A percentile compares a stretch with the other conserved stretches of the same genome.
Evolutionary conservation across 345 rosid genomes (phyloP).

Genomic region (Alliaria petiolata): DNA sequence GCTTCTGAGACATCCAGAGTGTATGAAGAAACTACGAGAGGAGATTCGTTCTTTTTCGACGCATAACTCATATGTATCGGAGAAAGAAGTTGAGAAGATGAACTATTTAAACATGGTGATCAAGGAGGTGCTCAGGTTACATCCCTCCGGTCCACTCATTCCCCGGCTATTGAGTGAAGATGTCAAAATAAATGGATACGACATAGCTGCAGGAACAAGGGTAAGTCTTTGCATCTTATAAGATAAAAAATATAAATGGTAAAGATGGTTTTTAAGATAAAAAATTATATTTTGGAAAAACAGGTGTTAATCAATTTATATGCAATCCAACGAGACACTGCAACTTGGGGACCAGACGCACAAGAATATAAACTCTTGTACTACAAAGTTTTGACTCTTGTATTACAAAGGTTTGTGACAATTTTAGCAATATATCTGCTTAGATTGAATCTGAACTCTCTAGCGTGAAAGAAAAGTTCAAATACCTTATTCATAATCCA

Average conservation of each 20-base stretch:
- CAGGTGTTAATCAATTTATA: slow-evolving; percentile 28
- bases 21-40: slow-evolving; percentile 1
- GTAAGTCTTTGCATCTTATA: background rate
- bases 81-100: background rate
- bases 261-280: background rate
- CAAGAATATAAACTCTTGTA: slow-evolving; percentile 7
- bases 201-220: slow-evolving; percentile 22
- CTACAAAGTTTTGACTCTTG: too few relatives aligned
- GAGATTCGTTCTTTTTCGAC: background rate
- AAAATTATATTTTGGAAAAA: background rate
- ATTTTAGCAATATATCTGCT: too few relatives aligned
- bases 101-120: background rate
- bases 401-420: too few relatives aligned
- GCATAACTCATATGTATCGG: background rate
- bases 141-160: slow-evolving; percentile 32
- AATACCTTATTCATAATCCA: too few relatives aligned
- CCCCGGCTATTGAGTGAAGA: slow-evolving; percentile 9
- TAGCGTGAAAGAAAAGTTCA: too few relatives aligned
- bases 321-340: slow-evolving; percentile 21
- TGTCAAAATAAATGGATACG: slow-evolving; percentile 21
- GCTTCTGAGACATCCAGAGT: background rate
- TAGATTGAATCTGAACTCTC: too few relatives aligned
- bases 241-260: background rate
- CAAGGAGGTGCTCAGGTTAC: slow-evolving; percentile 31
- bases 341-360: slow-evolving; percentile 19